Evolutionary conservation across 1,284 basidiomycete species (phyloP).

Genomic region (Exobasidium rhododendri): DNA sequence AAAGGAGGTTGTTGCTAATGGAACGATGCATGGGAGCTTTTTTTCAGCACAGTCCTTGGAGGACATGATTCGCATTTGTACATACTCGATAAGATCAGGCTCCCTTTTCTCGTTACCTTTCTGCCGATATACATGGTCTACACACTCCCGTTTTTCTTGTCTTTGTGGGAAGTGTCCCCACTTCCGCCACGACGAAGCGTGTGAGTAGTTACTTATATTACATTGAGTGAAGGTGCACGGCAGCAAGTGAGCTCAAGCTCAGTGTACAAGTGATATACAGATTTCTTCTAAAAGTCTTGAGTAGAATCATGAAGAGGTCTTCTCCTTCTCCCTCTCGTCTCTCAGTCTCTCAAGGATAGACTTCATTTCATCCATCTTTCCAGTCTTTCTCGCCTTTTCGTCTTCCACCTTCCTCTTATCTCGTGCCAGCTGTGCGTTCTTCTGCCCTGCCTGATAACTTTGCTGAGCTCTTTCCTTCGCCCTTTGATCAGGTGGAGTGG

Average conservation of each 20-base stretch:
- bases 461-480: background rate
- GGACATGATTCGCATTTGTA: background rate
- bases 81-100: background rate
- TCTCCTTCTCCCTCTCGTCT: background rate
- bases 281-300: too few species aligned
- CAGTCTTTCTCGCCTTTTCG: background rate
- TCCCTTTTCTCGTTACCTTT: background rate
- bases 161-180: too few species aligned
- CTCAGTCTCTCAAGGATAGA: constrained; percentile 5
- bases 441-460: constrained; percentile 3
- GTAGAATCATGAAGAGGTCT: too few species aligned
- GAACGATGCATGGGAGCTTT: background rate
- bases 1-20: constrained; percentile 53
- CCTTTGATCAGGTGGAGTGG: background rate
- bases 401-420: background rate
- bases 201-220: too few species aligned
- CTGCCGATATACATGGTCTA: background rate
- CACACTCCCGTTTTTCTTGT: too few species aligned
- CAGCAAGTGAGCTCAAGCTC: too few species aligned
- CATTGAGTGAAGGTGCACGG: too few species aligned
- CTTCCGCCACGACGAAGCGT: too few species aligned
- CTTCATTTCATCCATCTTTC: constrained; percentile 1
- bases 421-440: constrained; percentile 4
- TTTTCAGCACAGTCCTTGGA: background rate
- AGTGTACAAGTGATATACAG: too few species aligned